Conservation (phyloP, 164 flowering plant species). For the Cinnamomum chago region DNA sequence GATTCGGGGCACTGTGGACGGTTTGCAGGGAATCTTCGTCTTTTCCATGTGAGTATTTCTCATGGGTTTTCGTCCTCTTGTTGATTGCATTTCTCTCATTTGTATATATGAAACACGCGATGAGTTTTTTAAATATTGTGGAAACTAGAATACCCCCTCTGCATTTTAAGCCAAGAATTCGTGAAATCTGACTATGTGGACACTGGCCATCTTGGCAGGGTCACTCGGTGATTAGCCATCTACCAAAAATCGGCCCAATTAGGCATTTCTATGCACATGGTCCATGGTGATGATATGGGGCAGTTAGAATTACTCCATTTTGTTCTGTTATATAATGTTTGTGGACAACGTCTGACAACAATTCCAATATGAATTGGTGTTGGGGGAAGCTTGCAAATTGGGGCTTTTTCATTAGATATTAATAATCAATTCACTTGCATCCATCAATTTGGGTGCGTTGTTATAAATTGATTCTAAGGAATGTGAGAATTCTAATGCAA, state of each 20-base stretch:
- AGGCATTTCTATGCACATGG: too few species aligned
- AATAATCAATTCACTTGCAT: not conserved
- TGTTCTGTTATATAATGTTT: not conserved
- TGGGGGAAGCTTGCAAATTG: not conserved
- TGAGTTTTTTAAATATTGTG: too few species aligned
- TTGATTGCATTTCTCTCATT: not conserved
- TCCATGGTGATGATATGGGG: too few species aligned
- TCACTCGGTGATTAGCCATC: too few species aligned
- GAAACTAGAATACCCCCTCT: too few species aligned
- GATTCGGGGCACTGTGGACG: not conserved
- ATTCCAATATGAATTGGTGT: too few species aligned
- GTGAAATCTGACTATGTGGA: too few species aligned
- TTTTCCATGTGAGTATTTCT: not conserved
- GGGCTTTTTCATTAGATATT: not conserved
- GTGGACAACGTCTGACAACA: not conserved
- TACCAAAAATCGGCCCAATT: too few species aligned
- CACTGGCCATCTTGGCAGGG: too few species aligned
- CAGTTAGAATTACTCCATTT: too few species aligned
- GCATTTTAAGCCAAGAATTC: too few species aligned
- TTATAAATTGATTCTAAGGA: not conserved
- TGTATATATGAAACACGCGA: too few species aligned
- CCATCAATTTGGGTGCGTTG: not conserved
- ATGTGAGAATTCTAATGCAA: not conserved
- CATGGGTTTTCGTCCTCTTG: not conserved
- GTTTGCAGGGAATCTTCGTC: not conserved